Conservation (phyloP, 1,284 basidiomycete species). For the Fomitopsis pinicola region DNA sequence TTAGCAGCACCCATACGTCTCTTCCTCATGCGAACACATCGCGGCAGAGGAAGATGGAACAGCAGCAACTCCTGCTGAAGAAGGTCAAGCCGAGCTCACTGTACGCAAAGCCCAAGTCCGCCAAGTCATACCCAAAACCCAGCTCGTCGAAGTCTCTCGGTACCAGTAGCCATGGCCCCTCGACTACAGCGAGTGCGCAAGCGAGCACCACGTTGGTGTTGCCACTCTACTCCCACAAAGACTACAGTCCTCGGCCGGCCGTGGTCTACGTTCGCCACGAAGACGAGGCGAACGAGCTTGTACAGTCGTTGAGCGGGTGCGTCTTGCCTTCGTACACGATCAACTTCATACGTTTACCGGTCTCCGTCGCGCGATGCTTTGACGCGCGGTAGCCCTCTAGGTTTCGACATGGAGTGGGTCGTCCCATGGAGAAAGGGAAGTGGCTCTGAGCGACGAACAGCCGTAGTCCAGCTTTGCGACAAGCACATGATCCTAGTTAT, state of each 20-base stretch:
- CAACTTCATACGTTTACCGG: neutral
- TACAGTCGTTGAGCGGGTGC: constrained; percentile 36
- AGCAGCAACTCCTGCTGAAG: neutral
- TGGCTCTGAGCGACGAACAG: constrained; percentile 34
- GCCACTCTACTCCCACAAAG: constrained; percentile 37
- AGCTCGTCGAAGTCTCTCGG: constrained; percentile 3
- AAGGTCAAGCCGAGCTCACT: neutral
- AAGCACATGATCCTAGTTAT: constrained; percentile 46
- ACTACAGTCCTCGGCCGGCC: constrained; percentile 31
- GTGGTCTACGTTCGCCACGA: constrained; percentile 39
- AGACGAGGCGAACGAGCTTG: constrained; percentile 39
- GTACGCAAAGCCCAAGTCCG: neutral
- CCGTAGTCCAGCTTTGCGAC: constrained; percentile 52
- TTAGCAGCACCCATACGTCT: neutral
- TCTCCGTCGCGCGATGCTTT: neutral
- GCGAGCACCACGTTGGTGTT: constrained; percentile 6
- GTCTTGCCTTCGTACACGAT: neutral
- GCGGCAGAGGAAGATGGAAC: neutral
- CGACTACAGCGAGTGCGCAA: neutral
- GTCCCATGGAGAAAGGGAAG: constrained; percentile 30
- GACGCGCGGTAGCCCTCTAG: constrained; percentile 38
- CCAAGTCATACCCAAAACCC: constrained; percentile 2
- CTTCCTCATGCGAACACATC: neutral
- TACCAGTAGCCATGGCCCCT: neutral
- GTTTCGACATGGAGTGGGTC: constrained; percentile 62